phyloP scores from a whole-genome alignment of 2,329 filamentous ascomycete species.

The Fusarium hainanense region DNA sequence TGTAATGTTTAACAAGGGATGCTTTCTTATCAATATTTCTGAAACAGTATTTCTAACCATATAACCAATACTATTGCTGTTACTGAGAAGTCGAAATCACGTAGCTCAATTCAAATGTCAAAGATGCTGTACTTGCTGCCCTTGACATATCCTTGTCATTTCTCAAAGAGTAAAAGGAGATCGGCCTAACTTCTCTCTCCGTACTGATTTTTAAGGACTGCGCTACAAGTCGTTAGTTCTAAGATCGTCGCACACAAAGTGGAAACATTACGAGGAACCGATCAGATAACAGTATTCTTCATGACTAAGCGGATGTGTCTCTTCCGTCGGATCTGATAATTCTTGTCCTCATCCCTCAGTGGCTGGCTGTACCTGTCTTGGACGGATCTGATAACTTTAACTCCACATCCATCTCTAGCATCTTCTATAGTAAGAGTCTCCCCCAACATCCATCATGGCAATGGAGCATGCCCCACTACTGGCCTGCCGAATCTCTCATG shows the following conservation, averaged over 20 bases:
- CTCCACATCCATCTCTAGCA: conserved; percentile 40
- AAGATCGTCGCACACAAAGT: conserved; percentile 1
- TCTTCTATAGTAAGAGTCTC: conserved; percentile 19
- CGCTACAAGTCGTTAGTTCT: neutral
- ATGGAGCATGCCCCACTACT: conserved; percentile 38
- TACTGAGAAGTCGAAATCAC: conserved; percentile 23
- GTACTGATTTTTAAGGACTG: neutral
- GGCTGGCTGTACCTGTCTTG: conserved; percentile 19
- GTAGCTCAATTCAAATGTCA: conserved; percentile 14
- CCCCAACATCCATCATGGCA: conserved; percentile 18
- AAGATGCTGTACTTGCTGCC: neutral
- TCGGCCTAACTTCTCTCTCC: neutral
- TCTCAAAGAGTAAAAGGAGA: neutral
- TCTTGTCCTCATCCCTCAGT: conserved; percentile 11
- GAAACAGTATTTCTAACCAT: neutral
- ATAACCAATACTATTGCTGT: neutral
- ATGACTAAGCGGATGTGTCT: conserved; percentile 11
- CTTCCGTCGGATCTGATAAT: conserved; percentile 19
- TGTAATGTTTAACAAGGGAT: neutral
- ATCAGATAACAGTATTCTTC: conserved; percentile 32
- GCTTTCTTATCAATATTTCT: neutral
- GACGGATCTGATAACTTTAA: conserved; percentile 50
- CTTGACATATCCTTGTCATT: neutral
- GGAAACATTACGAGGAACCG: conserved; percentile 1
- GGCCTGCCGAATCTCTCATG: neutral